These are phyloP conservation scores for Chaetomium fimeti DNA, from an alignment of 495 filamentous ascomycete genomes.

Conservation along the genomic window DNA sequence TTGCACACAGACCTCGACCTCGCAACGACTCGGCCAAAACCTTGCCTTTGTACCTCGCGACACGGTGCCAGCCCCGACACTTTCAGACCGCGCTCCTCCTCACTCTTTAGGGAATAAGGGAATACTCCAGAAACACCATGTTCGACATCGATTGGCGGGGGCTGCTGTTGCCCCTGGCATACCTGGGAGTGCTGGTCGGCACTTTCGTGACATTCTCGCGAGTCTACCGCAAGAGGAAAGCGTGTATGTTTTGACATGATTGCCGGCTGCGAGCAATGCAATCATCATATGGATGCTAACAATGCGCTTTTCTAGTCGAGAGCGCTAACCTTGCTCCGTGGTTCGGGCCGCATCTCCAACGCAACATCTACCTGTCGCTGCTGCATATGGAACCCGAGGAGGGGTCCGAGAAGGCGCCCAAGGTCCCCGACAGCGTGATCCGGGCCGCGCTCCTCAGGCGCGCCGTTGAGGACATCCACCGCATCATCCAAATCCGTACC, in stretches of 20 bases:
- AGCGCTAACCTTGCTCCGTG: constrained; percentile 82
- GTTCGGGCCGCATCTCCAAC: constrained; percentile 85
- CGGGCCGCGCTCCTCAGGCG: constrained; percentile 88
- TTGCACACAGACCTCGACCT: not conserved
- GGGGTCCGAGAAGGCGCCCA: constrained; percentile 65
- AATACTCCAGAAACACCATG: constrained; percentile 39
- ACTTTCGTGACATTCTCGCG: constrained; percentile 88
- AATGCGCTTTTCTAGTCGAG: constrained; percentile 53
- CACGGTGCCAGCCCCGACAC: constrained; percentile 11
- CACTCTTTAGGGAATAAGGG: not conserved
- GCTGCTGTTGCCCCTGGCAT: constrained; percentile 79
- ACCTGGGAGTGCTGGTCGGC: constrained; percentile 80
- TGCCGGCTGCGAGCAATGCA: not conserved
- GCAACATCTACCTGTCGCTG: constrained; percentile 91
- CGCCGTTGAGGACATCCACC: constrained; percentile 85
- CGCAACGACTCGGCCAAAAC: not conserved
- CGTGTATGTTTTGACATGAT: constrained; percentile 54
- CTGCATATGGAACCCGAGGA: constrained; percentile 76
- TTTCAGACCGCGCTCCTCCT: not conserved
- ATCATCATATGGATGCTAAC: not conserved
- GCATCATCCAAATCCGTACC: constrained; percentile 78
- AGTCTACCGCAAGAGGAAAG: constrained; percentile 91
- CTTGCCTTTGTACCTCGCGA: not conserved
- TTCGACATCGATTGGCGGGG: constrained; percentile 72
- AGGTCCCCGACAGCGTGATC: constrained; percentile 79